Evolutionary conservation across 148 eudicot species (phyloP), one percentile per base, ranked within the genome.

Genomic region (Cornus kousa): DNA sequence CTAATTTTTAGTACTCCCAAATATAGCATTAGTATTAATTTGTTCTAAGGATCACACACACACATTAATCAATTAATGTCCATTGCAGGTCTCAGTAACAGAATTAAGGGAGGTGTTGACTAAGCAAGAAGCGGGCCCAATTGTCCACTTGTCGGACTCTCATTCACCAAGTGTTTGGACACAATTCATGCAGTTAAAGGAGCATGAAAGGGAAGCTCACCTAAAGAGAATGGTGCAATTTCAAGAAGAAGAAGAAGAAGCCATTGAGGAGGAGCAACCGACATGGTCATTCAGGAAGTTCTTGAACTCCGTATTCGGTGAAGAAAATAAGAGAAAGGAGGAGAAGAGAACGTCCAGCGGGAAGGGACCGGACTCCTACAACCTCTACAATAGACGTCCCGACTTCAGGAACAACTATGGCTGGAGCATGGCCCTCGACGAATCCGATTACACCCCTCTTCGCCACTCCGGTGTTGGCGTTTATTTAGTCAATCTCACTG

Each of bases 401-500:
- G 92, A 88, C 67, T 93, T 91, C 78, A 75, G 66, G 80, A 95
- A 95, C 84, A 70, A 82, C 28, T 91, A 91, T 60, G 99, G 99
- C 9, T 93, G 89, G 90, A 95, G 92, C 78, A 55, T 84, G 16
- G 93, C 92, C 1, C 62, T 95, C 39, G 89, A 91, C 59, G 85
- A 86, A 70, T 79, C 81, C 40, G 86, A 84, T n/a, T 95, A 89
- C 59, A 37, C 78, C 23, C 97, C 93, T 5, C 97, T 95, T 24
- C 74, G 80, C 48, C 84, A 83, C 33, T 87, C 94, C 0, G 89
- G 85, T 40, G 28, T 87, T 10, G 90, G 95, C 23, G 79, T 95
- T 70, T 93, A 86, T 86, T 80, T 84, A 0, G 99, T 93, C 84
- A 93, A 92, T 79, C 90, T 95, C 39, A 87, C 97, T 0, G 94